phyloP scores from a whole-genome alignment of 495 filamentous ascomycete species.

The Durotheca rogersii region DNA sequence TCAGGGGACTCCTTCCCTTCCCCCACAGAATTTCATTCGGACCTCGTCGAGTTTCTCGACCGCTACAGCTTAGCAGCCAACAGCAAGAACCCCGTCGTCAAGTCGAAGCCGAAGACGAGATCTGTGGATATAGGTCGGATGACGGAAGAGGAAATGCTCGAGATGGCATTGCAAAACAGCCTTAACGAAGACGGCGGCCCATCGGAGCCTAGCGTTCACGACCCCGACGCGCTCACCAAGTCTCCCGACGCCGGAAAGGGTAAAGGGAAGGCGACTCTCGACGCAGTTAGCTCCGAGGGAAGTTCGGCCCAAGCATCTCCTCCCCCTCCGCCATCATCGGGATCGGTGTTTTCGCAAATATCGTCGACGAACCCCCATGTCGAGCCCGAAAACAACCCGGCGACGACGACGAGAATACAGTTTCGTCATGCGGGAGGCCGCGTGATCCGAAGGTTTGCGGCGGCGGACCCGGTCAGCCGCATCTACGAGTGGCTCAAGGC shows the following conservation, averaged over 20 bases:
- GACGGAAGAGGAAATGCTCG: constrained; percentile 96
- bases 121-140: constrained; percentile 77
- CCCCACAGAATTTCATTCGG: constrained; percentile 79
- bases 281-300: constrained; percentile 21
- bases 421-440: constrained; percentile 80
- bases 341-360: constrained; percentile 65
- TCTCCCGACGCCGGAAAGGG: constrained; percentile 59
- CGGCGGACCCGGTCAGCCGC: constrained; percentile 76
- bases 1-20: constrained; percentile 76
- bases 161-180: constrained; percentile 88
- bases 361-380: constrained; percentile 68
- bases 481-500: constrained; percentile 98
- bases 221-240: constrained; percentile 85
- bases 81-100: constrained; percentile 88
- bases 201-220: constrained; percentile 47
- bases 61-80: constrained; percentile 85
- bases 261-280: constrained; percentile 59
- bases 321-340: constrained; percentile 16
- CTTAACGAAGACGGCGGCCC: constrained; percentile 50
- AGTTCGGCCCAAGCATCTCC: constrained; percentile 10
- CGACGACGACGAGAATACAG: constrained; percentile 82
- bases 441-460: constrained; percentile 75
- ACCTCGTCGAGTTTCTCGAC: constrained; percentile 93
- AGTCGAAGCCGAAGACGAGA: constrained; percentile 70
- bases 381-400: constrained; percentile 69